phyloP scores from a whole-genome alignment of 768 basidiomycete species.

The Lactarius evosmus region DNA sequence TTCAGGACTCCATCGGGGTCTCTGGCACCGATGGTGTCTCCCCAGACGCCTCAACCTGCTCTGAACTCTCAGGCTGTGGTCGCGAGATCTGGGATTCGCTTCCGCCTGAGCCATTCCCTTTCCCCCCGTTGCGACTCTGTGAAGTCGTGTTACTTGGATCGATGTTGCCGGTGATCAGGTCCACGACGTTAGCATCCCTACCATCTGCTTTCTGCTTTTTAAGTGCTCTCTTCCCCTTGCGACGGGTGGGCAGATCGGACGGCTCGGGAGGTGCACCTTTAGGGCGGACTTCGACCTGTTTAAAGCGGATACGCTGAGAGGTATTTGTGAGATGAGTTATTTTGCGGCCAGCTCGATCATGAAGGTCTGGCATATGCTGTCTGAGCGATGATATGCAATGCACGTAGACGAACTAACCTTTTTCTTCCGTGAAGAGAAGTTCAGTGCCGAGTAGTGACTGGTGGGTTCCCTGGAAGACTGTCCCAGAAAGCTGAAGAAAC shows the following conservation, averaged over 20 bases:
- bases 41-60: background rate
- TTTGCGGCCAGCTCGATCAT: slow-evolving; percentile 48
- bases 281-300: slow-evolving; percentile 58
- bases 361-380: slow-evolving; percentile 37
- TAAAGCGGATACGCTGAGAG: slow-evolving; percentile 68
- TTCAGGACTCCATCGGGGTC: slow-evolving; percentile 3
- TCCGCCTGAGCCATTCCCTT: background rate
- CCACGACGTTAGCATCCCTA: slow-evolving; percentile 12
- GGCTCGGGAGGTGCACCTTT: slow-evolving; percentile 31
- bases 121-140: slow-evolving; percentile 5
- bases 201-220: slow-evolving; percentile 2
- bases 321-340: slow-evolving; percentile 59
- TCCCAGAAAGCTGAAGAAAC: slow-evolving; percentile 72
- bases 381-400: background rate
- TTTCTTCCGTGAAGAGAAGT: slow-evolving; percentile 67
- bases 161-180: slow-evolving; percentile 17
- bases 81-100: slow-evolving; percentile 1
- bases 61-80: background rate
- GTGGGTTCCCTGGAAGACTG: slow-evolving; percentile 67
- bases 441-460: slow-evolving; percentile 71
- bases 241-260: background rate
- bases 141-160: slow-evolving; percentile 2
- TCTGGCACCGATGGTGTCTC: background rate
- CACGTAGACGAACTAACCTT: slow-evolving; percentile 40
- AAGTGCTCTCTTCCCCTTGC: slow-evolving; percentile 12